Conservation (phyloP, 805 yeast species). For the Yamadazyma laniorum region DNA sequence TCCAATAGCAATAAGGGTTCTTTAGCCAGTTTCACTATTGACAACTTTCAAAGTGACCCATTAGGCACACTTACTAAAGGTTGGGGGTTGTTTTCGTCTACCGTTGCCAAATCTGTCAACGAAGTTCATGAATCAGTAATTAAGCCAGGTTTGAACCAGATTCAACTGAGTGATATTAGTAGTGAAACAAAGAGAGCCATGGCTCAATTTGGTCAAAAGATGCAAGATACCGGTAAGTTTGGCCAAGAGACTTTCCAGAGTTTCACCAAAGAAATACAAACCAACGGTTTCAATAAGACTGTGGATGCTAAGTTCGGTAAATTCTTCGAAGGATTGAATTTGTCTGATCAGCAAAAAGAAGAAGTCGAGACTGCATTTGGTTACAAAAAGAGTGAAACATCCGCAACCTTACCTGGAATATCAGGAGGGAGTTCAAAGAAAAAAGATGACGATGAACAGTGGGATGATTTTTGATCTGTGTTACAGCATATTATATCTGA, state of each 20-base stretch:
- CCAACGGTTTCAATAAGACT: conserved; percentile 38
- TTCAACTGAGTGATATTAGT: conserved; percentile 74
- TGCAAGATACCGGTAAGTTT: conserved; percentile 81
- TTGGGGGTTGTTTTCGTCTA: conserved; percentile 89
- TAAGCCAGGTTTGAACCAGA: conserved; percentile 83
- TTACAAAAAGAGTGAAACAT: conserved; percentile 52
- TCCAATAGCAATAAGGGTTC: conserved; percentile 34
- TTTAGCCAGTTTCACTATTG: conserved; percentile 57
- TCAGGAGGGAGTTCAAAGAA: conserved; percentile 36
- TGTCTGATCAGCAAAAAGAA: conserved; percentile 29
- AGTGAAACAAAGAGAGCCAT: conserved; percentile 88
- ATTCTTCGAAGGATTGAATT: conserved; percentile 56
- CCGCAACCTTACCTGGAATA: conserved; percentile 55
- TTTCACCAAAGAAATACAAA: conserved; percentile 49
- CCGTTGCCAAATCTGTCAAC: conserved; percentile 76
- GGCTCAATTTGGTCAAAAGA: conserved; percentile 91
- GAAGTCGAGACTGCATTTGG: conserved; percentile 68
- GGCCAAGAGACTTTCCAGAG: conserved; percentile 67
- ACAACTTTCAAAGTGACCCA: conserved; percentile 78
- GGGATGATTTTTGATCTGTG: conserved; percentile 58
- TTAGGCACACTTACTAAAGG: conserved; percentile 88
- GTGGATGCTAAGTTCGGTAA: conserved; percentile 49
- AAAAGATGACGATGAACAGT: conserved; percentile 55
- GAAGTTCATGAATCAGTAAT: conserved; percentile 88
- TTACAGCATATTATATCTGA: too few relatives aligned